Base-by-base conservation (phyloP, 2,329 filamentous ascomycete species). In the Pseudopyrenochaeta lycopersici region DNA sequence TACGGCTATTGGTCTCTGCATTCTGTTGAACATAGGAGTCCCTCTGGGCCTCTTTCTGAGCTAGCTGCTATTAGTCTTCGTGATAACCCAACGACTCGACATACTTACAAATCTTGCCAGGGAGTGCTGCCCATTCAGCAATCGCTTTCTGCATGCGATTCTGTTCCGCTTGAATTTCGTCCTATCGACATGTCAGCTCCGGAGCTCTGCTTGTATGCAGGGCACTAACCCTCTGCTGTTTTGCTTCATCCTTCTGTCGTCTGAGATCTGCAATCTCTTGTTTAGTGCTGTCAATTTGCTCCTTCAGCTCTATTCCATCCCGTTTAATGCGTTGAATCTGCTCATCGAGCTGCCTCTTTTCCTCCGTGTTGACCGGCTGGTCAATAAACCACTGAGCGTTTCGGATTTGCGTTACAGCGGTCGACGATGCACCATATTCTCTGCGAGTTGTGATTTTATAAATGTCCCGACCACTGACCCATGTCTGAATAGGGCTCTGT, bases 391-490 rank as follows among this genome's bases (percentile, higher is more conserved):
- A 85, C 31, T 72, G 79, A 4, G 91, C 91, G 1, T 75, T 76
- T 14, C 74, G 80, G 12, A 97, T 78, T 48, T 80, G 79, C 31
- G 81, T 84, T 12, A 90, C 87, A 18, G 82, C 81, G 1, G 90
- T 92, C 1, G 91, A 91, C 42, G 85, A 85, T 12, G 89, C 84
- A 2, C 91, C 92, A 74, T 97, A 97, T 72, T 98, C 94, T 60
- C 81, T 83, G 42, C 94, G 88, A 14, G 90, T 86, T 5, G 81
- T 82, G 46, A 95, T 84, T 17, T 81, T 82, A 72, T 54, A 72
- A 7, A 59, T 62, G 14, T 87, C 83, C 14, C 78, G 83, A 3
- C 87, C 88, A 20, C 89, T 84, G n/a, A 91, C 86, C 84, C 90
- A 97, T 18, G 80, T 84, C 36, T 76, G 81, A 46, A 97, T 81